A percentile compares a stretch with the other conserved stretches of the same genome.
phyloP scores from a whole-genome alignment of 2,329 filamentous ascomycete genomes.

The Anthostomella pinea region DNA sequence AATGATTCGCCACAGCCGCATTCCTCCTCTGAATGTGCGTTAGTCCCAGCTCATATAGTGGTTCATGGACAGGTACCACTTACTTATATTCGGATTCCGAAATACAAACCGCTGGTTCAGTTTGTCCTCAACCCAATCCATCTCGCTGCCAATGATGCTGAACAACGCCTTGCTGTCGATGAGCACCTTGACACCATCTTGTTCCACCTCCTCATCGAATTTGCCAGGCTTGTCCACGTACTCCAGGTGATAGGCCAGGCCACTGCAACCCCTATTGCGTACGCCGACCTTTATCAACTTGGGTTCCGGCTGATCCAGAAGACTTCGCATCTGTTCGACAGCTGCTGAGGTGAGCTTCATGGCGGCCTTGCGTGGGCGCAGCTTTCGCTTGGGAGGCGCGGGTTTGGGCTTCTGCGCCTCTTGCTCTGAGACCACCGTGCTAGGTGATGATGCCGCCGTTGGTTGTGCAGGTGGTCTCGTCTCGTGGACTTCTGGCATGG shows the following conservation, averaged over 20 bases:
- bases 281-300: conserved; percentile 95
- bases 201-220: conserved; percentile 90
- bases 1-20: conserved; percentile 97
- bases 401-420: conserved; percentile 67
- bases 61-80: too few relatives aligned
- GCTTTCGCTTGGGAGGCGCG: conserved; percentile 59
- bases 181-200: conserved; percentile 92
- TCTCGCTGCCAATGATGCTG: conserved; percentile 97
- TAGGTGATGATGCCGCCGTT: conserved; percentile 17
- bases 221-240: conserved; percentile 87
- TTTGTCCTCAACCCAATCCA: conserved; percentile 99
- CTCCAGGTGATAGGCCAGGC: conserved; percentile 88
- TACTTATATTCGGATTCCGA: conserved; percentile 96
- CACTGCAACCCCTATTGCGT: conserved; percentile 90
- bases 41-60: conserved; percentile 24
- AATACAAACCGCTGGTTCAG: conserved; percentile 90
- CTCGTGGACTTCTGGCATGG: conserved; percentile 51
- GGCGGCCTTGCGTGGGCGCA: conserved; percentile 83
- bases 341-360: conserved; percentile 82
- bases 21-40: conserved; percentile 71
- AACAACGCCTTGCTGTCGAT: conserved; percentile 97
- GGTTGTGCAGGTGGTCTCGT: conserved; percentile 42
- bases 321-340: conserved; percentile 70
- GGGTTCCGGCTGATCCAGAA: conserved; percentile 82
- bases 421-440: conserved; percentile 53